These are phyloP conservation scores for Pichia scutulata DNA, from an alignment of 805 yeast genomes.

Conservation along the genomic window DNA sequence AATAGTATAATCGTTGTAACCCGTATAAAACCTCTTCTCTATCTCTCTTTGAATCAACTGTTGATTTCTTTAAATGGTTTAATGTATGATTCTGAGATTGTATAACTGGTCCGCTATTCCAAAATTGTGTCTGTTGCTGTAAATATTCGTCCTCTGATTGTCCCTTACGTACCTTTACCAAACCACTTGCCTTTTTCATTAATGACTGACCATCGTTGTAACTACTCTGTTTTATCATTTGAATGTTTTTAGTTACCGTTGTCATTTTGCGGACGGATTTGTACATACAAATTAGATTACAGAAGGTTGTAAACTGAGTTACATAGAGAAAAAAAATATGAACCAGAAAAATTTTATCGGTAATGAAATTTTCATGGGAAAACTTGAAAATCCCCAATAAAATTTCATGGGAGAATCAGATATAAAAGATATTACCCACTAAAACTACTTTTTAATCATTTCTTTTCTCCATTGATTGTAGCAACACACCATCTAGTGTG, in stretches of 20 bases:
- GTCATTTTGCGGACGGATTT: neutral
- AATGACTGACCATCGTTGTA: conserved; percentile 34
- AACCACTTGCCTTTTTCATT: conserved; percentile 40
- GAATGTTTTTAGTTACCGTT: conserved; percentile 6
- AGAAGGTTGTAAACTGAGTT: neutral
- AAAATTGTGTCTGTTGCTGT: conserved; percentile 44
- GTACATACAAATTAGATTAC: neutral
- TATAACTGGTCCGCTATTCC: conserved; percentile 45
- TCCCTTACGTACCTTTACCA: conserved; percentile 49
- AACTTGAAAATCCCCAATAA: too few relatives aligned
- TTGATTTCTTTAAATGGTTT: conserved; percentile 16
- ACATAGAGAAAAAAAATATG: too few relatives aligned
- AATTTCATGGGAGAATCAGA: neutral
- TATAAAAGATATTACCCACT: neutral
- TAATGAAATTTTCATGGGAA: neutral
- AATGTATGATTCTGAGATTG: conserved; percentile 3
- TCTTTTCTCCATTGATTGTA: conserved; percentile 57
- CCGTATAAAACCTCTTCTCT: conserved; percentile 49
- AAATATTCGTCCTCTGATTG: conserved; percentile 61
- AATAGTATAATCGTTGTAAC: conserved; percentile 56
- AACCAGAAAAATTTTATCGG: neutral
- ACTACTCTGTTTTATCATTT: conserved; percentile 8
- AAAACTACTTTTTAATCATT: neutral
- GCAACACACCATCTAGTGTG: conserved; percentile 66
- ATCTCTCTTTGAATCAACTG: conserved; percentile 40